Evolutionary conservation across 345 rosid species (phyloP), one percentile per base, ranked within the genome.

Genomic region (Mallotus nudiflorus): DNA sequence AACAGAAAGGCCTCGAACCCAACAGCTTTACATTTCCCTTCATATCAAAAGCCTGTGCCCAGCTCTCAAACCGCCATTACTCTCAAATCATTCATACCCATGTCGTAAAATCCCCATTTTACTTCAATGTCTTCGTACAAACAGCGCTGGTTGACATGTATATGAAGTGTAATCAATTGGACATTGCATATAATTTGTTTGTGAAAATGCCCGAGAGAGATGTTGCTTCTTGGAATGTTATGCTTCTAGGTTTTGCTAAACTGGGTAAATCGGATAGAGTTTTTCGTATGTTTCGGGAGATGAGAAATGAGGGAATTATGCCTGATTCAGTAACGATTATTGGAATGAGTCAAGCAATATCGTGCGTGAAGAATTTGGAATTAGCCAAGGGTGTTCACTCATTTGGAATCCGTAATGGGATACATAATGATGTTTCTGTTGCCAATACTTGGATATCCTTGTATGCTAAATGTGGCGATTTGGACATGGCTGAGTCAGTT

Each of bases 31-130:
- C 90, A 31, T 89, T 85, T 50, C 88, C 90, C 25, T 80, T 87
- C 69, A 25, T 87, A 27, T 86, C 85, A 33, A 89, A 89, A 76
- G 91, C 95, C 3, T 87, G 86, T 53, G 91, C 86, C 64, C 81
- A 65, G 70, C 78, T 87, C 54, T 66, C 78, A 39, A 68, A 71
- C 29, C 68, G 66, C 40, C 39, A 27, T 0, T 53, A n/a, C 59
- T 65, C 83, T 9, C 77, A 84, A 28, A 62, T 73, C 62, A 45
- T 89, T 65, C 91, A 82, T 50, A 52, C 80, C 66, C 86, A 85
- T 48, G 56, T 87, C 29, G 1, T 82, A 4, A 89, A 87, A 40
- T 85, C 91, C 3, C 77, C 77, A 1, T 84, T 82, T 81, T 62
- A 65, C 69, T 59, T 59, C 9, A 80, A 87, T 67, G 68, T 81